Conservation (phyloP, 768 basidiomycete genomes). For the Trichaptum fuscoviolaceum region DNA sequence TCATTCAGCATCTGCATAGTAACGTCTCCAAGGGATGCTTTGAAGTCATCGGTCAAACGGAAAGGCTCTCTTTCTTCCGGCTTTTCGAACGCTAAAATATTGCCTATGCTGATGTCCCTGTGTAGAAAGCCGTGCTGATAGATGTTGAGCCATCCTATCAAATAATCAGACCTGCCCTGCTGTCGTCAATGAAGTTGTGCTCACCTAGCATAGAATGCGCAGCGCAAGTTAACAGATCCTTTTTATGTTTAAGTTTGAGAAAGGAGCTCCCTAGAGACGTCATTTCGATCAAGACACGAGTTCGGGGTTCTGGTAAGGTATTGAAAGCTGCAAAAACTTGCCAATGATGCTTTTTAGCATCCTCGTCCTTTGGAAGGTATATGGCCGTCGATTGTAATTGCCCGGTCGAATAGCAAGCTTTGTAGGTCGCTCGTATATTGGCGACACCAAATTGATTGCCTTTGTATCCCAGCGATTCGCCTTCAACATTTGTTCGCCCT, state of each 20-base stretch:
- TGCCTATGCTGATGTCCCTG: conserved; percentile 9
- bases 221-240: neutral
- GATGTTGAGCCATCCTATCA: conserved; percentile 3
- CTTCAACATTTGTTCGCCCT: neutral
- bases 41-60: neutral
- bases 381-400: neutral
- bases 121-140: conserved; percentile 10
- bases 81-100: conserved; percentile 5
- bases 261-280: neutral
- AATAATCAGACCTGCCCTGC: no score
- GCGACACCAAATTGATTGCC: neutral
- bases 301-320: neutral
- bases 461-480: neutral
- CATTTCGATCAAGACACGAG: neutral
- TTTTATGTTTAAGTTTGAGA: neutral
- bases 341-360: neutral
- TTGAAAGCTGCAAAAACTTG: neutral
- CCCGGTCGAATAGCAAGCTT: neutral
- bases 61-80: neutral
- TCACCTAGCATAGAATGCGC: conserved; percentile 11
- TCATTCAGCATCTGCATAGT: neutral
- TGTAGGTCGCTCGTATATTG: neutral
- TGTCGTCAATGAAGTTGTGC: no score
- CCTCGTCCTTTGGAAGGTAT: neutral
- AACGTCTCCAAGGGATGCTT: neutral